Conservation (phyloP, 1,139 yeast species). For the Zygoascus meyerae region DNA sequence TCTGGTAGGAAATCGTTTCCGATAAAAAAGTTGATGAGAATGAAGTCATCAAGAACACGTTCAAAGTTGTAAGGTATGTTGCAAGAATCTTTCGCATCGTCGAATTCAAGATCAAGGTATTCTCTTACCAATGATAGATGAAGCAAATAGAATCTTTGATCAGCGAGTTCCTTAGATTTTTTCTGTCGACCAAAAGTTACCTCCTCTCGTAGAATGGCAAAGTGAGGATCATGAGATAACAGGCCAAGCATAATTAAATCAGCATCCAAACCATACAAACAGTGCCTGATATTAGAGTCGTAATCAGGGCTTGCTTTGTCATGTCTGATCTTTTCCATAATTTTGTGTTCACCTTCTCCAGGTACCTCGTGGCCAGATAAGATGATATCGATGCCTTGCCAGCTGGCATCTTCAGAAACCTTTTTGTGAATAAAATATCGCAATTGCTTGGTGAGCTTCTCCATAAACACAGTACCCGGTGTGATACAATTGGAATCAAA, state of each 20-base stretch:
- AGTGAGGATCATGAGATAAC: constrained; percentile 95
- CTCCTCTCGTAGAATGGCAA: constrained; percentile 91
- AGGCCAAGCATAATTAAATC: constrained; percentile 94
- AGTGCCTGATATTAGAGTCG: constrained; percentile 84
- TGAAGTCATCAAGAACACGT: constrained; percentile 84
- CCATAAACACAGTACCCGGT: constrained; percentile 98
- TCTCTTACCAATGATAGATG: constrained; percentile 87
- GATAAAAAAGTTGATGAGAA: constrained; percentile 85
- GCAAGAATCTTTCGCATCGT: constrained; percentile 54
- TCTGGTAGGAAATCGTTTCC: constrained; percentile 99
- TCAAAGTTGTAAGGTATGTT: constrained; percentile 80
- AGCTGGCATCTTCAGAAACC: constrained; percentile 78
- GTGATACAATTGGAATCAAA: constrained; percentile 94
- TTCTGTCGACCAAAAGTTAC: constrained; percentile 71
- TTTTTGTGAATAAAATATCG: constrained; percentile 90
- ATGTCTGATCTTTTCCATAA: constrained; percentile 87
- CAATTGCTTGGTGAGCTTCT: constrained; percentile 70
- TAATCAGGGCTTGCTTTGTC: constrained; percentile 82
- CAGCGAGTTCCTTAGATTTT: constrained; percentile 53
- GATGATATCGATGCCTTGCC: constrained; percentile 80
- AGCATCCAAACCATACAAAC: constrained; percentile 96
- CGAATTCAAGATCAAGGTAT: constrained; percentile 80
- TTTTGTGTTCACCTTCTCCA: constrained; percentile 98
- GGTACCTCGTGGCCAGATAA: constrained; percentile 97
- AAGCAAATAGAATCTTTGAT: constrained; percentile 74